phyloP scores from a whole-genome alignment of 306 rosid species.

The Lathyrus oleraceus region DNA sequence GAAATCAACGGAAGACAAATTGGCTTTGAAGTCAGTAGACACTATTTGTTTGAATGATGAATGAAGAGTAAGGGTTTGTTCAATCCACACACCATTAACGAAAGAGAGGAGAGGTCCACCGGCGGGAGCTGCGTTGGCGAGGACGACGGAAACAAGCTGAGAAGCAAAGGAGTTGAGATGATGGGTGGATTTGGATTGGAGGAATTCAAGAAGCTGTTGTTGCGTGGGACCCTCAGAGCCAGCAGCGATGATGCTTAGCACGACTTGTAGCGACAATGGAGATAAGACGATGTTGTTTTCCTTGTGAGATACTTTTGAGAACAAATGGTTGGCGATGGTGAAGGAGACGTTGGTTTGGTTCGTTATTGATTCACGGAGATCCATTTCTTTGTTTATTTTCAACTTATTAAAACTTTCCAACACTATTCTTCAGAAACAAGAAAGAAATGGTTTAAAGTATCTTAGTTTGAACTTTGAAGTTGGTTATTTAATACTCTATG shows the following conservation, averaged over 20 bases:
- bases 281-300: conserved; percentile 59
- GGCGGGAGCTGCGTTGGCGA: conserved; percentile 50
- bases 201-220: not conserved
- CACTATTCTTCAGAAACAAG: no score
- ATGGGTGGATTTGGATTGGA: not conserved
- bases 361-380: no score
- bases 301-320: conserved; percentile 39
- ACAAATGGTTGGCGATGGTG: conserved; percentile 27
- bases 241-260: conserved; percentile 52
- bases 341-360: conserved; percentile 44
- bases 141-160: conserved; percentile 51
- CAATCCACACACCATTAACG: not conserved
- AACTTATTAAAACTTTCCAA: no score
- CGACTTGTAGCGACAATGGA: conserved; percentile 68
- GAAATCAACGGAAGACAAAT: conserved; percentile 61
- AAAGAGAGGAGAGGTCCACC: conserved; percentile 64
- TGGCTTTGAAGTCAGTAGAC: conserved; percentile 53
- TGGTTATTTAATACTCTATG: no score
- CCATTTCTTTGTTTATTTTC: no score
- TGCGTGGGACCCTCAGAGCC: not conserved
- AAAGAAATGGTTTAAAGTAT: no score
- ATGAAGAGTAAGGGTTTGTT: not conserved
- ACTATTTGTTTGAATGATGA: conserved; percentile 57
- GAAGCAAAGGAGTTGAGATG: conserved; percentile 43
- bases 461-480: no score